Base-by-base conservation (phyloP, 139 green algal species). In the Chlamydomonas asymmetrica region DNA sequence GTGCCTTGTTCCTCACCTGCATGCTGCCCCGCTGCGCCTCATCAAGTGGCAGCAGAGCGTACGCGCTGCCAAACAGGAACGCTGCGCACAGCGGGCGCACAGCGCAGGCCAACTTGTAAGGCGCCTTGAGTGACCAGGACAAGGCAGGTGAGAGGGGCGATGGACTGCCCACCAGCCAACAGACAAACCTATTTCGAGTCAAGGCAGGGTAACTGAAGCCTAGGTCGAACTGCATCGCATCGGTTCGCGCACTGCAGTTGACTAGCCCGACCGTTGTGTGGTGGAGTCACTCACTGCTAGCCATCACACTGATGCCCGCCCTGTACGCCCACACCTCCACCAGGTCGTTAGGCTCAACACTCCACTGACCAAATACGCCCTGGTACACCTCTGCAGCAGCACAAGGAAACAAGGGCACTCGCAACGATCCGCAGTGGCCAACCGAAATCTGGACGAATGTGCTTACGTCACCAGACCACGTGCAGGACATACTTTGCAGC, bases 281-380 rank as follows among this genome's bases (percentile, higher is more conserved):
- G 64, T 65, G 54, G 20, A 2, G 18, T 22, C 20, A 48, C 76
- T 7, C 66, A 86, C 86, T 80, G 59, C 63, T 35, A 8, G 79
- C 79, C 13, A 80, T 74, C 10, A 86, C 63, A 48, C 62, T 80
- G 25, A 93, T 61, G 18, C 89, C 88, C 35, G 65, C 64, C 10
- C 89, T 71, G 79, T 94, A 94, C 2, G 66, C 79, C 38, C 75
- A 54, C 25, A 94, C 89, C 74, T 94, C 89, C 5, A 48, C 23
- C 0, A 82, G 57, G 65, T 94, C 89, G 18, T 63, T 64, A 1
- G 73, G 40, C n/a, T 89, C 85, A 27, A 93, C 69, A 18, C 31
- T 74, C 85, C 85, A 93, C 4, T 76, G 67, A 0, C 89, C 88
- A 74, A 86, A 93, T 9, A 81, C 45, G 7, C 89, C 89, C 18